These are phyloP conservation scores for Fusarium tricinctum DNA, from an alignment of 2,329 filamentous ascomycete genomes.

Conservation along the genomic window DNA sequence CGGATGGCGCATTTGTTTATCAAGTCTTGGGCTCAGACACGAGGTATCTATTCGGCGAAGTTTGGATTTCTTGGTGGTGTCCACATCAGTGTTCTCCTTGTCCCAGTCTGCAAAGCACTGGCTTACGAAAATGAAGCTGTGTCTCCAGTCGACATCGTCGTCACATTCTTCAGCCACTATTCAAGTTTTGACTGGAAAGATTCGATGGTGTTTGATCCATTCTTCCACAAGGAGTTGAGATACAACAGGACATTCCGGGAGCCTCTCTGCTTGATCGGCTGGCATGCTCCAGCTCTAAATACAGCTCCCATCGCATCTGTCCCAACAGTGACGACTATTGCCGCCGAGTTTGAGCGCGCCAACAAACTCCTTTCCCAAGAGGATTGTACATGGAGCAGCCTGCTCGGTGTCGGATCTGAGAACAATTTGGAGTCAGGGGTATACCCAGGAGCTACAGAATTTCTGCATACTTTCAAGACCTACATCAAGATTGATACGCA, in stretches of 20 bases:
- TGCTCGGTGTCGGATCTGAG: slow-evolving; percentile 52
- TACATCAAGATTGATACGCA: slow-evolving; percentile 74
- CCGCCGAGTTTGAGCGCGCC: slow-evolving; percentile 66
- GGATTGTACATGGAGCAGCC: slow-evolving; percentile 58
- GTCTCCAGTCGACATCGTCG: slow-evolving; percentile 66
- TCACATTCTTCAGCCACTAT: slow-evolving; percentile 75
- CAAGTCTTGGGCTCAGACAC: slow-evolving; percentile 71
- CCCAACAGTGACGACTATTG: slow-evolving; percentile 66
- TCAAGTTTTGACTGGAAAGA: slow-evolving; percentile 70
- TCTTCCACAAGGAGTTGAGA: slow-evolving; percentile 65
- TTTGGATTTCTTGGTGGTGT: slow-evolving; percentile 77
- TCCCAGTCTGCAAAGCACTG: slow-evolving; percentile 70
- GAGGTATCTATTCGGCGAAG: slow-evolving; percentile 74
- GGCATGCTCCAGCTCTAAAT: slow-evolving; percentile 73
- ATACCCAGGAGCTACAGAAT: slow-evolving; percentile 57
- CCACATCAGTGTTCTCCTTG: slow-evolving; percentile 73
- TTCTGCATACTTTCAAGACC: slow-evolving; percentile 65
- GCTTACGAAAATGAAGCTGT: slow-evolving; percentile 54
- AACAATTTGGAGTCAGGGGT: neutral
- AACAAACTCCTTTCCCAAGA: slow-evolving; percentile 55
- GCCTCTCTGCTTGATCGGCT: slow-evolving; percentile 73
- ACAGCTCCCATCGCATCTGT: slow-evolving; percentile 67
- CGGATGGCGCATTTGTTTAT: slow-evolving; percentile 70
- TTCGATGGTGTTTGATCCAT: slow-evolving; percentile 70
- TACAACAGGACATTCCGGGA: slow-evolving; percentile 71